Base-by-base conservation (phyloP, 257 asterid genomes). In the Perilla frutescens region DNA sequence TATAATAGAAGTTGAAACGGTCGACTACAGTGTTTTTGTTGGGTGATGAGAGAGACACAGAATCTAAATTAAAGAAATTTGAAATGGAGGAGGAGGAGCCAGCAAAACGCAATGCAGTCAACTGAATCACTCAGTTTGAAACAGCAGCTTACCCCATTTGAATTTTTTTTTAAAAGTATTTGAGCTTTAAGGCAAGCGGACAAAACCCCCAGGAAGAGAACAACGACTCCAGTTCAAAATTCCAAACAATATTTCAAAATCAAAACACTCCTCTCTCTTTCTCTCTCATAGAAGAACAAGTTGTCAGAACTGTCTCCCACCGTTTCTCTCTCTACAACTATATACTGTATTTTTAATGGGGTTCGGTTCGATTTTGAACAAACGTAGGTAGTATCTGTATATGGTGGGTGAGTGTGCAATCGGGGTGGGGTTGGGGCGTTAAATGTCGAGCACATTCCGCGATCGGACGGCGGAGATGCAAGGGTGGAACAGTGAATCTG, bases 231-330 rank as follows among this genome's bases (percentile, higher is more conserved):
- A 34, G 71, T 76, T 50, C 53, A 76, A 73, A 78, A 68, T 72
- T 39, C 77, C 74, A 60, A 78, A 48, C 47, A 50, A 68, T 64
- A 53, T 81, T 86, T 88, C 87, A 88, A 88, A 86, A 76, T 84
- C 76, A 74, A 81, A 68, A 65, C 50, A 13, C 73, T 43, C 64
- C 71, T 45, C 71, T 54, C 76, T 64, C 74, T 77, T 70, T 81
- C 79, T 74, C 73, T 63, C 45, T 60, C 43, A 47, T 40, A 26
- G 79, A 71, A 75, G 83, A 74, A 81, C 80, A 75, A 77, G 66
- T 50, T 82, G 84, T 77, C 88, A 82, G 90, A 75, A 66, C 74
- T 83, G 83, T 73, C 81, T 54, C 72, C 69, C 64, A 36, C 67
- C 29, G 6, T 40, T 62, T 70, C 70, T 55, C 76, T 73, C 74